phyloP scores from a whole-genome alignment of 2,329 filamentous ascomycete species.

The Fusarium annulatum region DNA sequence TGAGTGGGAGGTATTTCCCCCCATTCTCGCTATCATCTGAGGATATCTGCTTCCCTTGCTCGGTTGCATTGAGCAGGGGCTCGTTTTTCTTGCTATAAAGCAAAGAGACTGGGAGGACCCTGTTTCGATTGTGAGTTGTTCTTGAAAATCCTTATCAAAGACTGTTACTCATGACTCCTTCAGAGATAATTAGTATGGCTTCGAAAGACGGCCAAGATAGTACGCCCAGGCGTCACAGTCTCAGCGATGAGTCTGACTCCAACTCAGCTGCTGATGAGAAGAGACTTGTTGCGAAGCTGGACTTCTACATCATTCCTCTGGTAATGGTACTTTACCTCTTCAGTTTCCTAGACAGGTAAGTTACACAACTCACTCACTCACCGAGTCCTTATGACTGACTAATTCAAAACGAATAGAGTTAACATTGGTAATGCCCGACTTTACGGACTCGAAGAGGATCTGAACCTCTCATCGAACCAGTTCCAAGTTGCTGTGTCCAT shows the following conservation, averaged over 20 bases:
- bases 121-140: conserved; percentile 2
- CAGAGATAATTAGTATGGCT: conserved; percentile 20
- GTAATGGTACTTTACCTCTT: conserved; percentile 79
- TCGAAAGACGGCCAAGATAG: conserved; percentile 16
- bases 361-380: conserved; percentile 16
- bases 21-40: background rate
- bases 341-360: conserved; percentile 77
- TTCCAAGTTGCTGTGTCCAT: conserved; percentile 77
- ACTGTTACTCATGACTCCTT: background rate
- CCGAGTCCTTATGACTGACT: conserved; percentile 21
- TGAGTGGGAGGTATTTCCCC: conserved; percentile 23
- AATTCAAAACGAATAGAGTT: conserved; percentile 55
- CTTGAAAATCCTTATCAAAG: background rate
- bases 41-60: conserved; percentile 3
- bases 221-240: conserved; percentile 28
- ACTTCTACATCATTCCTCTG: conserved; percentile 71
- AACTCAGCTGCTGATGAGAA: conserved; percentile 55
- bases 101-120: background rate
- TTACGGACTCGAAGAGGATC: conserved; percentile 72
- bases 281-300: conserved; percentile 72
- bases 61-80: conserved; percentile 1
- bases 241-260: conserved; percentile 32
- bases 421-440: conserved; percentile 80
- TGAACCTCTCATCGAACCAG: conserved; percentile 69
- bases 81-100: background rate